These are phyloP conservation scores for Sanghuangporus sanghuang DNA, from an alignment of 1,284 basidiomycete species.

Conservation along the genomic window DNA sequence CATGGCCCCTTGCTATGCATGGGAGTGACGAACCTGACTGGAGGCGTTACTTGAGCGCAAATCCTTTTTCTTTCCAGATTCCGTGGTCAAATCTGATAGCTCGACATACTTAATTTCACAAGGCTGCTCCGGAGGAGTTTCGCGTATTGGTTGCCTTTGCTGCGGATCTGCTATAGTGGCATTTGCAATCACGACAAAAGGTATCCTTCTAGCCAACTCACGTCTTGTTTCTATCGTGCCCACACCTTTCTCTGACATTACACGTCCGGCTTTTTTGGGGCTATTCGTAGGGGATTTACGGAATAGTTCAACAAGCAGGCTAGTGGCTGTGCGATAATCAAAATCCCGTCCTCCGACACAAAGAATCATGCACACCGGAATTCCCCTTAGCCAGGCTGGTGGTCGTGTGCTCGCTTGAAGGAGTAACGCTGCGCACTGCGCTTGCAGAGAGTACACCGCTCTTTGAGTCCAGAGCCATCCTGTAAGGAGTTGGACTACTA, in stretches of 20 bases:
- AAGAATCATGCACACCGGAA: neutral
- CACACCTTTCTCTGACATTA: constrained; percentile 8
- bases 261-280: constrained; percentile 6
- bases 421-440: neutral
- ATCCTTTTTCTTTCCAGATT: neutral
- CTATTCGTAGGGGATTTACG: neutral
- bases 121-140: neutral
- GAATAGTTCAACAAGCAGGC: neutral
- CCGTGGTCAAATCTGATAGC: neutral
- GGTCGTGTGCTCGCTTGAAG: neutral
- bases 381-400: neutral
- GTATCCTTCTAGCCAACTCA: neutral
- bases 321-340: neutral
- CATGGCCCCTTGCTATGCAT: neutral
- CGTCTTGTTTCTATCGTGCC: neutral
- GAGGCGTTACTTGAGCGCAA: neutral
- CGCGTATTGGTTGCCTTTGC: neutral
- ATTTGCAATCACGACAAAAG: neutral
- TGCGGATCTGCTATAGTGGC: neutral
- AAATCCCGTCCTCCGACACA: neutral
- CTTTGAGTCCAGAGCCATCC: neutral
- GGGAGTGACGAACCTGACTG: constrained; percentile 2
- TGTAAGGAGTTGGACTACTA: neutral
- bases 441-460: neutral
- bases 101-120: neutral